A percentile compares a stretch with the other conserved stretches of the same genome.
Conservation (phyloP, 139 green algal species). For the Pleodorina starrii region DNA sequence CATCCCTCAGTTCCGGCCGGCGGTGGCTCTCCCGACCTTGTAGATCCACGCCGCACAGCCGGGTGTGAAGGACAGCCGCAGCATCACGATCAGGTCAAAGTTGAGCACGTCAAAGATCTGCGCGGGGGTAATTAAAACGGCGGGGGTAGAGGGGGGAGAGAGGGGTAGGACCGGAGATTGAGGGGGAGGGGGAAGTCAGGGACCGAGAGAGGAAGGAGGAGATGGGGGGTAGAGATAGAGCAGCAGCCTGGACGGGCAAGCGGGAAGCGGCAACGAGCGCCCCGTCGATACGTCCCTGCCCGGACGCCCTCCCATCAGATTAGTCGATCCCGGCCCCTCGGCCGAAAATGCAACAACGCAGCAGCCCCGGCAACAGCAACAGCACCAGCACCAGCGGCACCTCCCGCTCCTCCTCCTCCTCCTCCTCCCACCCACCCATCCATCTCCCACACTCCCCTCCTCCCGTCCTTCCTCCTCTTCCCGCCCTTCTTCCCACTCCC, state of each 20-base stretch:
- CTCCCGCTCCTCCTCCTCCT: neutral
- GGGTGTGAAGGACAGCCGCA: conserved; percentile 87
- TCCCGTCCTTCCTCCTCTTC: no score
- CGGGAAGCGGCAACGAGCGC: no score
- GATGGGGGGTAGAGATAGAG: neutral
- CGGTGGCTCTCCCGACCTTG: conserved; percentile 69
- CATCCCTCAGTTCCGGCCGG: no score
- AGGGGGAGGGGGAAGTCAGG: neutral
- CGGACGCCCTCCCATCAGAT: no score
- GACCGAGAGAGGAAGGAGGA: neutral
- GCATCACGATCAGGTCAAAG: conserved; percentile 99
- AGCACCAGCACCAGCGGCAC: no score
- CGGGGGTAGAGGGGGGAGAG: neutral
- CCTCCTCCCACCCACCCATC: neutral
- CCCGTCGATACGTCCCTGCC: no score
- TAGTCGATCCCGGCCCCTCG: no score
- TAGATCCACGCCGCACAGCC: conserved; percentile 90
- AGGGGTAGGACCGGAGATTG: no score
- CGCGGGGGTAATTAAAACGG: neutral
- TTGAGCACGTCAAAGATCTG: conserved; percentile 96
- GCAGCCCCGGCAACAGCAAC: no score
- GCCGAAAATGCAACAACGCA: no score
- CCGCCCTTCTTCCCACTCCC: neutral
- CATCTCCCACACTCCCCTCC: no score
- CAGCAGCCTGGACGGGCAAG: neutral